Base-by-base conservation (phyloP, 805 yeast species). In the Saccharomycopsis amapae region DNA sequence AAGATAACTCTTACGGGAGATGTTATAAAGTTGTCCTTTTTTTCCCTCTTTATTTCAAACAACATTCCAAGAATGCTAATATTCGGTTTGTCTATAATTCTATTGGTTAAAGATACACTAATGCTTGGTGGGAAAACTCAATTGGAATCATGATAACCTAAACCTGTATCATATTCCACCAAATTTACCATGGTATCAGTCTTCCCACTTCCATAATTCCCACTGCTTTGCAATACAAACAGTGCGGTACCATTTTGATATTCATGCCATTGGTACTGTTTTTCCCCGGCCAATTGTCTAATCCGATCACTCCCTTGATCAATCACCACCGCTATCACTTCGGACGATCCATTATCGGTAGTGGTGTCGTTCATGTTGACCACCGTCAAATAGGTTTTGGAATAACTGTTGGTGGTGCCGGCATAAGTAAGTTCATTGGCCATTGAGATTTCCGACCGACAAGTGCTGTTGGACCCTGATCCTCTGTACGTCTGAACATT, bases 191-290 rank as follows among this genome's bases (percentile, higher is more conserved):
- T n/a, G 3, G 50, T 46, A 17, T 34, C 38, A n/a, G 48, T 44
- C 7, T 22, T 9, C 2, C 71, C 73, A 5, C 51, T 40, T 7
- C 73, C 74, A 44, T 62, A 59, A 51, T 69, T 68, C 6, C 72
- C 72, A 7, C 52, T 42, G 15, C 15, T 34, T 15, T 68, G 59
- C 6, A 68, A 34, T 13, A 61, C 58, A 48, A 58, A 68, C 15
- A 50, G 49, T 2, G 74, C 66, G 1, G 69, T 62, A 18, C 74
- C 75, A 46, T 67, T 65, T 49, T 70, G 72, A 20, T 45, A 34
- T 15, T 34, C 15, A 15, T 12, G 12, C 12, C 12, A 34, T 10
- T 12, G 10, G 17, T 34, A 34, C 15, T 12, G n/a, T 28, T 13
- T 13, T 28, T 15, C n/a, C n/a, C 32, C 32, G 32, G 2, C 32